These are phyloP conservation scores for Coemansia sp. DNA, from an alignment of 192 early-diverging fungal genomes.

Conservation along the genomic window DNA sequence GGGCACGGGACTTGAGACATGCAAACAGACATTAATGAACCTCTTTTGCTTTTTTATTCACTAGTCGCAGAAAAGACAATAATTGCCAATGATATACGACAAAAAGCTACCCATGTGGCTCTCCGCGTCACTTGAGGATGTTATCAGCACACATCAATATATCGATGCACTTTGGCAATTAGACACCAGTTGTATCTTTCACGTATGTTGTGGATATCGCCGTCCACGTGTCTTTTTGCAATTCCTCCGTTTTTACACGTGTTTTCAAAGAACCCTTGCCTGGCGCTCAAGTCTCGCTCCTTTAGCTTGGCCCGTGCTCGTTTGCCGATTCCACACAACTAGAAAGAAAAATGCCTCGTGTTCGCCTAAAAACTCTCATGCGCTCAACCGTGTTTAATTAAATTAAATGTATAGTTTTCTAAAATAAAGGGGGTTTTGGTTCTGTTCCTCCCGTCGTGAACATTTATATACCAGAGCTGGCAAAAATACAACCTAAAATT, in stretches of 20 bases:
- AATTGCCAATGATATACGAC: neutral
- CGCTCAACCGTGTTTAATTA: too few relatives aligned
- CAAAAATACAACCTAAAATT: too few relatives aligned
- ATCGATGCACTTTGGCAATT: too few relatives aligned
- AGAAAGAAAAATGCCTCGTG: neutral
- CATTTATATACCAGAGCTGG: too few relatives aligned
- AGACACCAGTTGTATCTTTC: too few relatives aligned
- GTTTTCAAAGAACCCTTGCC: neutral
- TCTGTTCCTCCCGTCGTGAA: too few relatives aligned
- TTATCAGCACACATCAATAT: neutral
- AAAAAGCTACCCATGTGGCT: neutral
- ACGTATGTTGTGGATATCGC: too few relatives aligned
- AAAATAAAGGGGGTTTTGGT: too few relatives aligned
- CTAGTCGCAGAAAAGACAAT: neutral
- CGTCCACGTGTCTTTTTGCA: too few relatives aligned
- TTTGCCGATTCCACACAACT: neutral
- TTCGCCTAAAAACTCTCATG: neutral
- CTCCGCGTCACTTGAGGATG: neutral
- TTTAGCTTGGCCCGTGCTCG: neutral
- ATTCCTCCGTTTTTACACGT: neutral
- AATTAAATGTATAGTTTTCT: too few relatives aligned
- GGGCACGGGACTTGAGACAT: neutral
- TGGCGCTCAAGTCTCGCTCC: neutral
- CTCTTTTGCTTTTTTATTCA: neutral
- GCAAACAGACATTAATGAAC: neutral